Base-by-base conservation (phyloP, 1,284 basidiomycete genomes). In the Tremellales sp. region DNA sequence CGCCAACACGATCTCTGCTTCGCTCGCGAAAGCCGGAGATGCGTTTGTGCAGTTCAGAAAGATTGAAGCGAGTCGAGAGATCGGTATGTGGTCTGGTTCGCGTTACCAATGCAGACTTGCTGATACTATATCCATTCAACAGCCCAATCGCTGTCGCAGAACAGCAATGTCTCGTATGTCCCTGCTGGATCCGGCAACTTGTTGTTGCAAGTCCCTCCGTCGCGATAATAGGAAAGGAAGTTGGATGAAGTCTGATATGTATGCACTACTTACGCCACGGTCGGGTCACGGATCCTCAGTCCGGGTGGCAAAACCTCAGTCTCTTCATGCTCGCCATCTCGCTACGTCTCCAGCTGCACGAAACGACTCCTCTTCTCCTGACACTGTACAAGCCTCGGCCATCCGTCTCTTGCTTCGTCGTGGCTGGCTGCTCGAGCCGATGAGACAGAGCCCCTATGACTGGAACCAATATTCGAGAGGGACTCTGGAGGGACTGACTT, bases 1-100 rank as follows among this genome's bases (percentile, higher is more conserved):
- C 8, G 92, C 92, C 5, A 76, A 82, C 48, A 93, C 91, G 48
- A 97, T 99, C 66, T 94, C 90, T 13, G 80, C 78, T 53, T 90
- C 95, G n/a, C 48, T 71, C 66, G 86, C 89, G 65, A 89, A 86
- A 76, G 93, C 92, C 3, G 95, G 94, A 16, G 92, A 97, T 65
- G 94, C 90, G 31, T 90, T 97, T 73, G 82, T 99, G 47, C 86
- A 91, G 52, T 84, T 99, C 71, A 81, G 93, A 63, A 90, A 93
- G 75, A 98, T 99, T 64, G 95, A 99, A 76, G 90, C 95, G 34
- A 87, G 87, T 77, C 92, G 97, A 77, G 93, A 94, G 49, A 97
- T 99, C 53, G 68, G 60, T 63, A 25, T 48, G 63, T 61, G 14
- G 24, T 10, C 10, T 33, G 5, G 16, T 36, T 12, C 31, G 8